Base-by-base conservation (phyloP, 2,329 filamentous ascomycete species). In the Aspergillus jensenii region DNA sequence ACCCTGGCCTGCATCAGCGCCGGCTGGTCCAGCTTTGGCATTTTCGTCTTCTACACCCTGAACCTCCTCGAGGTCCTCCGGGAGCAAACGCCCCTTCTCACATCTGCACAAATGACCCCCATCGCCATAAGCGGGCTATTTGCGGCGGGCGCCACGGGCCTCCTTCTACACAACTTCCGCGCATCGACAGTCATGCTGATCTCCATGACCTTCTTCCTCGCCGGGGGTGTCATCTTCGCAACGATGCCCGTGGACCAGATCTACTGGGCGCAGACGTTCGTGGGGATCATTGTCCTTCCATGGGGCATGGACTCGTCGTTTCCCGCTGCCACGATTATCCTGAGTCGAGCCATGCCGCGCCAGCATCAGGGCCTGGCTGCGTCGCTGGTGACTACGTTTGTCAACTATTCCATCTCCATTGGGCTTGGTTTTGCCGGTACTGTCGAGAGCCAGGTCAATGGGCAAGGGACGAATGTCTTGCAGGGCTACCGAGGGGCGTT, bases 11-110 rank as follows among this genome's bases (percentile, higher is more conserved):
- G 76, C 59, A 70, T 77, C 7, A 73, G 71, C 2, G 73, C 59
- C 17, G 73, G 75, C 14, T 78, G 74, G 75, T 61, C 64, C 27
- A 71, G 62, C 35, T 77, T 78, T 50, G 75, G 76, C 2, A 73
- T 76, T 27, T 52, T 55, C 44, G 35, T 56, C 23, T 56, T 51
- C 40, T 46, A 49, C 46, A 21, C 49, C 25, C 44, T 35, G 4
- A 48, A 49, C 27, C 49, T 33, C 37, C 39, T 56, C n/a, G 45
- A 56, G 8, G 41, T 37, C 5, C 4, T 56, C 27, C 17, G 46
- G 11, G 54, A 39, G 7, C 37, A 44, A 17, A 50, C 37, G 2
- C 54, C 54, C 9, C 23, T 51, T 33, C 54, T 27, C 23, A 44
- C 58, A 7, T 53, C 52, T 12, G 61, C 59, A 19, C 60, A 37